phyloP scores from a whole-genome alignment of 768 basidiomycete species.

The Kondoa malvinella region DNA sequence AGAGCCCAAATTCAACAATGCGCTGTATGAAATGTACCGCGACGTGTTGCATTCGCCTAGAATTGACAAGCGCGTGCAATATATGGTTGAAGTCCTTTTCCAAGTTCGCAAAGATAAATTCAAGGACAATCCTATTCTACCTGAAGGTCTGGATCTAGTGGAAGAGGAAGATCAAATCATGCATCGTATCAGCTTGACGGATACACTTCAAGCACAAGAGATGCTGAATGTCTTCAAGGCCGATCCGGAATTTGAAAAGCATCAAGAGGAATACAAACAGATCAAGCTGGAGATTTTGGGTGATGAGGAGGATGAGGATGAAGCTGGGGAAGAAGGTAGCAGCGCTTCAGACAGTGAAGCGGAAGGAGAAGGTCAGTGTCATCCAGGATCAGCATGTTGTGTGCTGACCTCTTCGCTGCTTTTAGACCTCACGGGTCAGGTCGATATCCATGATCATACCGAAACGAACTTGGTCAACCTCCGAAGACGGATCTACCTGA shows the following conservation, averaged over 20 bases:
- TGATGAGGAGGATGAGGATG: constrained; percentile 43
- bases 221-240: constrained; percentile 90
- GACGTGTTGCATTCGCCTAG: constrained; percentile 86
- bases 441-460: constrained; percentile 84
- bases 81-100: constrained; percentile 99
- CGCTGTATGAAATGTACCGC: constrained; percentile 88
- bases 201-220: constrained; percentile 84
- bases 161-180: constrained; percentile 98
- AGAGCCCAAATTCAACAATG: constrained; percentile 85
- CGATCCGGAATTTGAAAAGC: constrained; percentile 69
- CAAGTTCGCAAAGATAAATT: constrained; percentile 97
- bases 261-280: constrained; percentile 79
- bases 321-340: constrained; percentile 36
- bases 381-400: constrained; percentile 29
- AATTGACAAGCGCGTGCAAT: constrained; percentile 92
- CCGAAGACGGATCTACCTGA: constrained; percentile 81
- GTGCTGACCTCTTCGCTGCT: not conserved
- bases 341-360: constrained; percentile 37
- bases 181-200: constrained; percentile 78
- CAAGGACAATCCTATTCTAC: constrained; percentile 90
- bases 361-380: constrained; percentile 39
- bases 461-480: constrained; percentile 92
- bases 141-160: constrained; percentile 87
- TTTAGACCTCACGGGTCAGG: constrained; percentile 44
- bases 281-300: constrained; percentile 92